Evolutionary conservation across 2,329 filamentous ascomycete genomes (phyloP).

Genomic region (Cladophialophora yegresii): DNA sequence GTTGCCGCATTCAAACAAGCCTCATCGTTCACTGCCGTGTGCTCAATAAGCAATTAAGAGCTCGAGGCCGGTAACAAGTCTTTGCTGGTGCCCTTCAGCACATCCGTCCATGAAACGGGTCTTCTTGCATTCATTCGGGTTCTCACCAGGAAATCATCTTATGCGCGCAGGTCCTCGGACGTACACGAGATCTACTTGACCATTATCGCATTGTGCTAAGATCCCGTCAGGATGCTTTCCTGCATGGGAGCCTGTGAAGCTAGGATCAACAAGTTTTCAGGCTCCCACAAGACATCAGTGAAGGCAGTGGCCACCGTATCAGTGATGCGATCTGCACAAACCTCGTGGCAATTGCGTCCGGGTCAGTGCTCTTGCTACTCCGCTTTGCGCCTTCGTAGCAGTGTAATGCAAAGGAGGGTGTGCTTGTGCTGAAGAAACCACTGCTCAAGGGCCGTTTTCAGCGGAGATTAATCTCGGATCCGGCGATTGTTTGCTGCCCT

Average conservation of each 20-base stretch:
- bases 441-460: slow-evolving; percentile 10
- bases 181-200: neutral
- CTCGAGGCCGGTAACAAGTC: neutral
- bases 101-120: neutral
- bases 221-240: neutral
- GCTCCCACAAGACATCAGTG: neutral
- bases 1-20: neutral
- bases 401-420: slow-evolving; percentile 24
- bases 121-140: neutral
- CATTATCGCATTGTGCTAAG: neutral
- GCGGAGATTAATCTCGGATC: neutral
- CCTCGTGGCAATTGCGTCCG: neutral
- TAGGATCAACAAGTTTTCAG: slow-evolving; percentile 4
- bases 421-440: slow-evolving; percentile 25
- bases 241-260: slow-evolving; percentile 10
- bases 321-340: slow-evolving; percentile 17
- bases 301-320: slow-evolving; percentile 5
- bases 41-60: neutral
- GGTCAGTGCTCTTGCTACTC: neutral
- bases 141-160: neutral
- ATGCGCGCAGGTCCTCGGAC: neutral
- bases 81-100: neutral
- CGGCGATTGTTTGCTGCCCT: neutral
- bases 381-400: slow-evolving; percentile 16
- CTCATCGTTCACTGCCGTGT: no score